A percentile compares a stretch with the other conserved stretches of the same genome.
Evolutionary conservation across 2,329 filamentous ascomycete species (phyloP).

Genomic region (Elsinoe necatrix): DNA sequence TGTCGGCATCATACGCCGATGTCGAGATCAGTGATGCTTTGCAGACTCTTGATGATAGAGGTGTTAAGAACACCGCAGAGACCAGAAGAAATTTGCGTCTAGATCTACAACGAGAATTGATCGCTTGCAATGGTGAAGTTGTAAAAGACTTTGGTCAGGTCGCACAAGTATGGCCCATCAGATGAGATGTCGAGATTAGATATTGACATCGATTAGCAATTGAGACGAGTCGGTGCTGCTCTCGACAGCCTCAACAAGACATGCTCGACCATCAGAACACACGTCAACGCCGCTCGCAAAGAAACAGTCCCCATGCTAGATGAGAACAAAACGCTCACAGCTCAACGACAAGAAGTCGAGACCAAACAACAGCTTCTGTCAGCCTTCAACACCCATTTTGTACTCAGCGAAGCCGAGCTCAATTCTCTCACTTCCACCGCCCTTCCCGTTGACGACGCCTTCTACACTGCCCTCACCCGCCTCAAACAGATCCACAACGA

Average conservation of each 20-base stretch:
- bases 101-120: conserved; percentile 83
- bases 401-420: conserved; percentile 73
- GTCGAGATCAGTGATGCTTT: conserved; percentile 83
- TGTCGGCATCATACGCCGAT: conserved; percentile 89
- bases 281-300: conserved; percentile 65
- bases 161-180: conserved; percentile 56
- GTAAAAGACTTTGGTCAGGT: conserved; percentile 82
- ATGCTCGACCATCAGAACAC: conserved; percentile 70
- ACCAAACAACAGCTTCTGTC: conserved; percentile 69
- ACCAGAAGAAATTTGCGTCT: conserved; percentile 70
- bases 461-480: conserved; percentile 68
- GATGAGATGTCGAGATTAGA: neutral
- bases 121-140: conserved; percentile 84
- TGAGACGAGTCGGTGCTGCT: conserved; percentile 71
- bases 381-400: conserved; percentile 73
- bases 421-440: conserved; percentile 66
- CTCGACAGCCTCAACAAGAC: conserved; percentile 70
- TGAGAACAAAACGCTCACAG: conserved; percentile 66
- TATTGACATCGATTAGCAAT: conserved; percentile 54
- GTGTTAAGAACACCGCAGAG: conserved; percentile 64
- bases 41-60: conserved; percentile 63
- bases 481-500: conserved; percentile 84
- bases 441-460: conserved; percentile 75
- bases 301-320: conserved; percentile 67
- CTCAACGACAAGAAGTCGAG: conserved; percentile 65